A percentile compares a stretch with the other conserved stretches of the same genome.
Conservation (phyloP, 768 basidiomycete genomes). For the Russula compacta region DNA sequence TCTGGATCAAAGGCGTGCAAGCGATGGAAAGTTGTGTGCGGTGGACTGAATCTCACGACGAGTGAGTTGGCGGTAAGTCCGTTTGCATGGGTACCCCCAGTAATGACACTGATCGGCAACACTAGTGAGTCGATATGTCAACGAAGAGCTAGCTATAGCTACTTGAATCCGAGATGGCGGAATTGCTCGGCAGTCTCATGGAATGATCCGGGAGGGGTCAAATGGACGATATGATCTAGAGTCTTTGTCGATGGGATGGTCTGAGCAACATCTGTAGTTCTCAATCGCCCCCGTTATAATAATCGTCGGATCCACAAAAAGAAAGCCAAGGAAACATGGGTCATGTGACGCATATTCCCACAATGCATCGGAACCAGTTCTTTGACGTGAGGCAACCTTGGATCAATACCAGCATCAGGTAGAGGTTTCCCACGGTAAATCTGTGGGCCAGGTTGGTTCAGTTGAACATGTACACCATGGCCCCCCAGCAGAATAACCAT, state of each 20-base stretch:
- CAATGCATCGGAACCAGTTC: too few relatives aligned
- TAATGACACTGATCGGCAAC: slow-evolving; percentile 41
- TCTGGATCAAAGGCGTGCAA: background rate
- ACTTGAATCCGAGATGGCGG: slow-evolving; percentile 59
- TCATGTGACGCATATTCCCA: too few relatives aligned
- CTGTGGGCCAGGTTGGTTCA: too few relatives aligned
- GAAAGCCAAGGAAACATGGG: too few relatives aligned
- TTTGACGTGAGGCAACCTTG: too few relatives aligned
- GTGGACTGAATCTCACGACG: slow-evolving; percentile 34
- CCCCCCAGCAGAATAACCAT: too few relatives aligned
- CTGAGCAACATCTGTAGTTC: background rate
- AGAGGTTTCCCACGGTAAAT: too few relatives aligned
- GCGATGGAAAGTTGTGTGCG: background rate
- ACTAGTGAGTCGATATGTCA: background rate
- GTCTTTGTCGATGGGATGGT: slow-evolving; percentile 30
- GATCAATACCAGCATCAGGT: too few relatives aligned
- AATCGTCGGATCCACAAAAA: too few relatives aligned
- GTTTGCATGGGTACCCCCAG: slow-evolving; percentile 55
- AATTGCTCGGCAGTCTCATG: slow-evolving; percentile 43
- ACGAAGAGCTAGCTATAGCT: slow-evolving; percentile 14
- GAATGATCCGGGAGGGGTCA: slow-evolving; percentile 57
- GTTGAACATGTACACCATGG: too few relatives aligned
- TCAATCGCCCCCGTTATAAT: background rate
- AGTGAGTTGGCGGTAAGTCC: slow-evolving; percentile 59
- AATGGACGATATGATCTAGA: slow-evolving; percentile 63